These are phyloP conservation scores for Candida koratica DNA, from an alignment of 805 yeast genomes.

Conservation along the genomic window DNA sequence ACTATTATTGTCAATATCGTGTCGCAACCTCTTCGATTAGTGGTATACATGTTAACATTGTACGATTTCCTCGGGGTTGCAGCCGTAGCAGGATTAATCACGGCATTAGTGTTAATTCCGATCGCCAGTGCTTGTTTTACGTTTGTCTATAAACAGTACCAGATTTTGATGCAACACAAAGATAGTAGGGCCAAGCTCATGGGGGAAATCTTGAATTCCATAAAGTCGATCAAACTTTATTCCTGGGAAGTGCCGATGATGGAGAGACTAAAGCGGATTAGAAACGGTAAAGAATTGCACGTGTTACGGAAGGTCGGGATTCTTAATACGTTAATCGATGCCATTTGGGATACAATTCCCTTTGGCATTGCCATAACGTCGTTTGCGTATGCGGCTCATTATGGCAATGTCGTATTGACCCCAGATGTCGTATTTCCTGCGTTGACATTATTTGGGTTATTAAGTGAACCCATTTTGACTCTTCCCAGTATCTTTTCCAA, in stretches of 20 bases:
- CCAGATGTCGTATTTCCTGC: constrained; percentile 41
- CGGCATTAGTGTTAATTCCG: constrained; percentile 33
- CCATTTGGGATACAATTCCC: constrained; percentile 39
- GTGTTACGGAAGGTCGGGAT: constrained; percentile 29
- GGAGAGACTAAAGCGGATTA: constrained; percentile 25
- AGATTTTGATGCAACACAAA: constrained; percentile 26
- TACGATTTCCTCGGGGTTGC: constrained; percentile 33
- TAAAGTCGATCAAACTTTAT: constrained; percentile 38
- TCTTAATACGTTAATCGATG: constrained; percentile 27
- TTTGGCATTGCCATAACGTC: constrained; percentile 33
- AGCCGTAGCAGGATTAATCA: constrained; percentile 33
- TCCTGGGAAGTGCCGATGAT: constrained; percentile 43
- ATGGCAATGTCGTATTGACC: constrained; percentile 24
- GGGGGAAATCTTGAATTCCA: constrained; percentile 35
- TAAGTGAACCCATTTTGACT: constrained; percentile 32
- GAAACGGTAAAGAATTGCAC: constrained; percentile 34
- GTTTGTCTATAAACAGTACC: constrained; percentile 12
- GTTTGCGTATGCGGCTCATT: constrained; percentile 25
- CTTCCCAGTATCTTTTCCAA: constrained; percentile 30
- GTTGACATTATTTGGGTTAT: constrained; percentile 33
- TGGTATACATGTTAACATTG: constrained; percentile 27
- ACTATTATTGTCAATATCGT: constrained; percentile 19
- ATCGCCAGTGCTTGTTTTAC: constrained; percentile 21
- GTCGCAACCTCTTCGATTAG: constrained; percentile 23
- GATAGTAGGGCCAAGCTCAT: constrained; percentile 36